Percentiles rank a stretch among this genome's conserved stretches.
These are phyloP conservation scores for Poa annua DNA, from an alignment of 176 grass and related monocot genomes.

Conservation along the genomic window DNA sequence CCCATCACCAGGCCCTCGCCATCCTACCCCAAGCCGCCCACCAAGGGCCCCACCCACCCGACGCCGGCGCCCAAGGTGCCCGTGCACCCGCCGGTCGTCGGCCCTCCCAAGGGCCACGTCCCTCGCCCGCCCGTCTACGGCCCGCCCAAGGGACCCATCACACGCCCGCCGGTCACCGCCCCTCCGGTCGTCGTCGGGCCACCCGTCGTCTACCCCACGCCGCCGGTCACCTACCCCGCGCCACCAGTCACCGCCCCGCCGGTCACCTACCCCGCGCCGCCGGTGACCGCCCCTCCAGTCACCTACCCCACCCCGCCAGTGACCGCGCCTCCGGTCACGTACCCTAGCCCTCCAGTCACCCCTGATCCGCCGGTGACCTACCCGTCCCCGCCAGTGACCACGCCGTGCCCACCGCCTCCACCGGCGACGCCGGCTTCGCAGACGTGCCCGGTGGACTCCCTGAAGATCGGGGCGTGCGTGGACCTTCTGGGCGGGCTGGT, in stretches of 20 bases:
- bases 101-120: slow-evolving; percentile 19
- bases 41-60: slow-evolving; percentile 19
- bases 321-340: not conserved
- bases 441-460: slow-evolving; percentile 77
- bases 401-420: slow-evolving; percentile 45
- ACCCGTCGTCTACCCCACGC: slow-evolving; percentile 35
- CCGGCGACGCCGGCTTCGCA: slow-evolving; percentile 14
- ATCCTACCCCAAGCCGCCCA: not conserved
- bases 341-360: slow-evolving; percentile 10
- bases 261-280: slow-evolving; percentile 4
- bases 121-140: not conserved
- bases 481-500: slow-evolving; percentile 93
- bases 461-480: slow-evolving; percentile 94
- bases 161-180: not conserved
- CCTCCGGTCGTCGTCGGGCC: slow-evolving; percentile 34
- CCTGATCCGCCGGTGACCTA: slow-evolving; percentile 9
- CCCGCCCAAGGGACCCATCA: slow-evolving; percentile 35
- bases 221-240: not conserved
- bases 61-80: slow-evolving; percentile 48
- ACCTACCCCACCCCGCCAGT: slow-evolving; percentile 38
- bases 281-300: slow-evolving; percentile 1
- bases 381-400: not conserved
- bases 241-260: slow-evolving; percentile 27
- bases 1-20: slow-evolving; percentile 18
- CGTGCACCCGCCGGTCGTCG: not conserved